phyloP scores from a whole-genome alignment of 169 alveolate genomes.

The Cryptosporidium bovis region DNA sequence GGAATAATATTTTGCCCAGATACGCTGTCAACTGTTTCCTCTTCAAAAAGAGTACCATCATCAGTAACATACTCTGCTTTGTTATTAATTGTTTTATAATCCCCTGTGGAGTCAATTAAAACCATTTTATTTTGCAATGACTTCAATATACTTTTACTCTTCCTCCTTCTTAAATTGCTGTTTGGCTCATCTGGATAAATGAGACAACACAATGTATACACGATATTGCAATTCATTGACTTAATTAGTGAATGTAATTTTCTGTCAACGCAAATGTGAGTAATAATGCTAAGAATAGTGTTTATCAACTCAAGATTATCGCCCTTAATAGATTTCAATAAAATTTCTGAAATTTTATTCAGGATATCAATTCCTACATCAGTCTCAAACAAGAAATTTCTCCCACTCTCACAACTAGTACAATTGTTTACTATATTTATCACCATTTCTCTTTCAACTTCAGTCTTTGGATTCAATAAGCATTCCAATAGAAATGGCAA shows the following conservation, averaged over 20 bases:
- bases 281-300: conserved; percentile 11
- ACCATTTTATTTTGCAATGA: conserved; percentile 21
- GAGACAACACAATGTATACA: conserved; percentile 18
- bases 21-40: not conserved
- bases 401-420: conserved; percentile 35
- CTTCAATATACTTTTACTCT: not conserved
- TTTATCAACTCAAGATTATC: not conserved
- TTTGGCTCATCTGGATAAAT: conserved; percentile 25
- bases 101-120: not conserved
- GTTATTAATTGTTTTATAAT: not conserved
- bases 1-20: not conserved
- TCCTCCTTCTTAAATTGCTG: conserved; percentile 8
- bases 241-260: not conserved
- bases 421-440: conserved; percentile 48
- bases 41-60: not conserved
- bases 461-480: not conserved
- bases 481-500: conserved; percentile 43
- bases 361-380: conserved; percentile 33
- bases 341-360: conserved; percentile 21
- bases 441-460: conserved; percentile 25
- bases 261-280: conserved; percentile 38
- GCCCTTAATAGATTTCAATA: not conserved
- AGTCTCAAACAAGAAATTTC: conserved; percentile 20
- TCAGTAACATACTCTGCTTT: not conserved
- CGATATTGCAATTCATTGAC: conserved; percentile 9